A percentile compares a stretch with the other conserved stretches of the same genome.
Evolutionary conservation across 257 asterid genomes (phyloP).

Genomic region (Petrea volubilis): DNA sequence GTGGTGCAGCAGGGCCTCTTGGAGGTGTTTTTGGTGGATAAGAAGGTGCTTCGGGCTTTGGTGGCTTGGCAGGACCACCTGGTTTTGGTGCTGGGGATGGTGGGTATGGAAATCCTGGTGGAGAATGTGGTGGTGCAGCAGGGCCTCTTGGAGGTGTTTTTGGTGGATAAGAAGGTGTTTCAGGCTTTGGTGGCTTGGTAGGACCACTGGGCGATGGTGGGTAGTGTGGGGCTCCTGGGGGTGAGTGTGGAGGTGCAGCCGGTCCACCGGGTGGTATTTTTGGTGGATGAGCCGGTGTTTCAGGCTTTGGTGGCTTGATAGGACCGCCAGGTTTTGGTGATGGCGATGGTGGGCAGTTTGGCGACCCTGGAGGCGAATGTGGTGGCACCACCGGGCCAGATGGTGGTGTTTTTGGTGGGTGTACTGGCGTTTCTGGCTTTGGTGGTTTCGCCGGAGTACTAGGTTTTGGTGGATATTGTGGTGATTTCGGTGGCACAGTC

Average conservation of each 20-base stretch:
- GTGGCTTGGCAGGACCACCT: not conserved
- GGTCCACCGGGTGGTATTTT: slow-evolving; percentile 16
- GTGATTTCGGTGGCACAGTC: slow-evolving; percentile 20
- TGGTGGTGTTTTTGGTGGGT: slow-evolving; percentile 26
- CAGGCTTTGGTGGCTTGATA: slow-evolving; percentile 8
- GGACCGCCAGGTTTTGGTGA: slow-evolving; percentile 21
- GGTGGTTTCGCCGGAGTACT: not conserved
- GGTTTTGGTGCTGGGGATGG: slow-evolving; percentile 19
- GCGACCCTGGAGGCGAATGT: slow-evolving; percentile 10
- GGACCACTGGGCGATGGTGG: slow-evolving; percentile 16
- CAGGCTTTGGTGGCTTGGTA: not conserved
- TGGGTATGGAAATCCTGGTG: not conserved
- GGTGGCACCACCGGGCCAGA: slow-evolving; percentile 13
- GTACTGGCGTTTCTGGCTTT: slow-evolving; percentile 1
- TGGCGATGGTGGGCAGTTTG: slow-evolving; percentile 12
- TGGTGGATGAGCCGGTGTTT: slow-evolving; percentile 13
- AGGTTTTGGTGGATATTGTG: slow-evolving; percentile 15
- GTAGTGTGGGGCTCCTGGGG: not conserved
- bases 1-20: not conserved
- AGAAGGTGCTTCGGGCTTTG: not conserved
- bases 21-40: slow-evolving; percentile 23
- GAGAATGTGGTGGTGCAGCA: not conserved
- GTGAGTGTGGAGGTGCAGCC: not conserved
- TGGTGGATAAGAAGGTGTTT: slow-evolving; percentile 18
- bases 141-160: slow-evolving; percentile 6